Percentiles rank a stretch among this genome's conserved stretches.
These are phyloP conservation scores for Cyberlindnera xylosilytica DNA, from an alignment of 805 yeast genomes.

Conservation along the genomic window DNA sequence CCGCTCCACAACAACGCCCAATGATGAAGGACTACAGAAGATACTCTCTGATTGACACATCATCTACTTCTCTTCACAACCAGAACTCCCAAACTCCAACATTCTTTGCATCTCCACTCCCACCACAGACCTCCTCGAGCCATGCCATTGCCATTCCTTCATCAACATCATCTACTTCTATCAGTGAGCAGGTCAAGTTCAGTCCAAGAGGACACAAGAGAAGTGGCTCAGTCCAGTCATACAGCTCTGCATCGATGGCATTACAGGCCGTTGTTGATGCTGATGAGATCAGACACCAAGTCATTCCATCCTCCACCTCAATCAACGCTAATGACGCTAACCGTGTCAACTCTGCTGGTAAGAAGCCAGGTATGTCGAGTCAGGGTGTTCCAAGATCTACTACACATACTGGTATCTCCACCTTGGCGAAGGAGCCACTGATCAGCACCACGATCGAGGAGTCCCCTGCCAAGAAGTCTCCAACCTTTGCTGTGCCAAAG, in stretches of 20 bases:
- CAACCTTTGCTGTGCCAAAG: slow-evolving; percentile 23
- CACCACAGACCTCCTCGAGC: slow-evolving; percentile 67
- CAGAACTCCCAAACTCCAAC: slow-evolving; percentile 19
- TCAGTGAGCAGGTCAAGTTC: slow-evolving; percentile 21
- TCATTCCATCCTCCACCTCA: slow-evolving; percentile 20
- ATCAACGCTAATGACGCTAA: slow-evolving; percentile 21
- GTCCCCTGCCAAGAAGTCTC: slow-evolving; percentile 22
- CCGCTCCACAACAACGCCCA: slow-evolving; percentile 29
- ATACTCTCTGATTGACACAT: slow-evolving; percentile 43
- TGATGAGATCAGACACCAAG: slow-evolving; percentile 35
- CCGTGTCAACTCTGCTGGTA: slow-evolving; percentile 17
- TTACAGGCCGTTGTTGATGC: slow-evolving; percentile 74
- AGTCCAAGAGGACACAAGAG: slow-evolving; percentile 32
- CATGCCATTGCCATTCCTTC: slow-evolving; percentile 51
- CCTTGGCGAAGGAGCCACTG: slow-evolving; percentile 11
- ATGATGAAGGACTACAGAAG: slow-evolving; percentile 30
- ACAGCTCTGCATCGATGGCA: slow-evolving; percentile 62
- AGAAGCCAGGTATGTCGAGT: slow-evolving; percentile 10
- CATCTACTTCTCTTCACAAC: slow-evolving; percentile 40
- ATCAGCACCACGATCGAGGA: slow-evolving; percentile 23
- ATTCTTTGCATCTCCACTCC: slow-evolving; percentile 51
- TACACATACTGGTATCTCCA: slow-evolving; percentile 31
- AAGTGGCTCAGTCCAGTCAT: slow-evolving; percentile 35
- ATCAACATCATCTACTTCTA: slow-evolving; percentile 32
- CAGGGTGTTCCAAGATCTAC: slow-evolving; percentile 33